Conservation (phyloP, 148 eudicot species). For the Camellia lanceoleosa region DNA sequence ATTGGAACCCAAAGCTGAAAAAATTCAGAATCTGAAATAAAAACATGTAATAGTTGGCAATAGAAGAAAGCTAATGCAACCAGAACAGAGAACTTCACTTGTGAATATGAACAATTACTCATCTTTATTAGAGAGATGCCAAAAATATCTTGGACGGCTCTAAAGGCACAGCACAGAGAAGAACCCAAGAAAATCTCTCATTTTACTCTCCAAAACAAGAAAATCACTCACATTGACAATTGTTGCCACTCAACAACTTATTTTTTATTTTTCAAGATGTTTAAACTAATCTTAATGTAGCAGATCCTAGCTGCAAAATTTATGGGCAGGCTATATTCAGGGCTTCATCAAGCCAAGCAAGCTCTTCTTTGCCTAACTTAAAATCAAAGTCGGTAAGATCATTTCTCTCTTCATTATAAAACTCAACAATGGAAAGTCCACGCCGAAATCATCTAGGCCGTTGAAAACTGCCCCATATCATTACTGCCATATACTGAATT, state of each 20-base stretch:
- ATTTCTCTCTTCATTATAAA: not conserved
- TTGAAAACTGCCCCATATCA: conserved; percentile 17
- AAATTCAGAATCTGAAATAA: not conserved
- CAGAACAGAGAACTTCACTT: not conserved
- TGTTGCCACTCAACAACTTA: not conserved
- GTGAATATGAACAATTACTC: too few species aligned
- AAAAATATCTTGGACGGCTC: conserved; percentile 15
- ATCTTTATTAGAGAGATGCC: not conserved
- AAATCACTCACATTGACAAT: not conserved
- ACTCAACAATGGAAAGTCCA: conserved; percentile 25
- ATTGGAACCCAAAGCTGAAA: not conserved
- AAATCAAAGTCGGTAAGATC: conserved; percentile 20
- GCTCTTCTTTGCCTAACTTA: conserved; percentile 23
- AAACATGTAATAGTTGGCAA: not conserved
- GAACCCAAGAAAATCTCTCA: conserved; percentile 15
- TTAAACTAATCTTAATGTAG: not conserved
- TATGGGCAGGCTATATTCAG: conserved; percentile 14
- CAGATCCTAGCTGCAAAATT: not conserved
- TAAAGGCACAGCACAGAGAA: conserved; percentile 6
- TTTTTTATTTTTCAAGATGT: not conserved
- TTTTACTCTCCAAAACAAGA: not conserved
- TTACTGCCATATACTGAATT: not conserved
- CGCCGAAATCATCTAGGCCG: conserved; percentile 15
- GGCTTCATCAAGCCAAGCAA: conserved; percentile 32
- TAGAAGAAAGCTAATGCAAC: not conserved